A percentile compares a stretch with the other conserved stretches of the same genome.
Conservation (phyloP, 768 basidiomycete species). For the Fomitopsis serialis region DNA sequence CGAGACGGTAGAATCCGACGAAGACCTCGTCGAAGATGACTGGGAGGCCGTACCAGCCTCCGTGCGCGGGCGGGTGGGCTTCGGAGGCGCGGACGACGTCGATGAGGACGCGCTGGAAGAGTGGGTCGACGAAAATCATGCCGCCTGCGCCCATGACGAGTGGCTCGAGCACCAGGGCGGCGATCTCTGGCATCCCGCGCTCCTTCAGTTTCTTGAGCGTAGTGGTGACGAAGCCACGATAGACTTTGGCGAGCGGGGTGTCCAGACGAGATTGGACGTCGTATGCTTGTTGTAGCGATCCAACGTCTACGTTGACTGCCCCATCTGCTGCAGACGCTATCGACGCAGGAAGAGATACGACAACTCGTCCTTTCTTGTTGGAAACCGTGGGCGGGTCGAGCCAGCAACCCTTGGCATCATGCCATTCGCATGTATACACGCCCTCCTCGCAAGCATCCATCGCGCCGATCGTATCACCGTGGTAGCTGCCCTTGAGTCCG, state of each 20-base stretch:
- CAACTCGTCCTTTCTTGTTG: slow-evolving; percentile 53
- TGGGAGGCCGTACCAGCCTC: slow-evolving; percentile 65
- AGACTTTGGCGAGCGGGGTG: slow-evolving; percentile 57
- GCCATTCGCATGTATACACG: slow-evolving; percentile 95
- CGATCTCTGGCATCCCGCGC: slow-evolving; percentile 40
- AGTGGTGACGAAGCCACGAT: slow-evolving; percentile 52
- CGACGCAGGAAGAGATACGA: slow-evolving; percentile 49
- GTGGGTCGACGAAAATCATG: slow-evolving; percentile 95
- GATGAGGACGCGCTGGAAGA: slow-evolving; percentile 86
- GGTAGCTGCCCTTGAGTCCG: slow-evolving; percentile 90
- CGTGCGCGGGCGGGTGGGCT: slow-evolving; percentile 14
- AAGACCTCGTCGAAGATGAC: slow-evolving; percentile 98
- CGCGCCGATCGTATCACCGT: slow-evolving; percentile 94
- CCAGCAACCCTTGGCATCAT: slow-evolving; percentile 89
- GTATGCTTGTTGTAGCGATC: slow-evolving; percentile 60
- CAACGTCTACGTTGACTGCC: slow-evolving; percentile 23
- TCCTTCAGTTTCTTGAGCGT: slow-evolving; percentile 43
- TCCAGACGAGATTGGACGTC: slow-evolving; percentile 57
- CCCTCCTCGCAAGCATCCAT: slow-evolving; percentile 96
- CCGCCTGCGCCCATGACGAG: slow-evolving; percentile 93
- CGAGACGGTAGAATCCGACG: slow-evolving; percentile 85
- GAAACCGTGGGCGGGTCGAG: slow-evolving; percentile 82
- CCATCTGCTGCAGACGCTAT: slow-evolving; percentile 25
- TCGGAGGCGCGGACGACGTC: slow-evolving; percentile 64
- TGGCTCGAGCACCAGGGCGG: slow-evolving; percentile 85